Evolutionary conservation across 495 filamentous ascomycete species (phyloP), one percentile per base, ranked within the genome.

Genomic region (Penicillium robsamsonii): DNA sequence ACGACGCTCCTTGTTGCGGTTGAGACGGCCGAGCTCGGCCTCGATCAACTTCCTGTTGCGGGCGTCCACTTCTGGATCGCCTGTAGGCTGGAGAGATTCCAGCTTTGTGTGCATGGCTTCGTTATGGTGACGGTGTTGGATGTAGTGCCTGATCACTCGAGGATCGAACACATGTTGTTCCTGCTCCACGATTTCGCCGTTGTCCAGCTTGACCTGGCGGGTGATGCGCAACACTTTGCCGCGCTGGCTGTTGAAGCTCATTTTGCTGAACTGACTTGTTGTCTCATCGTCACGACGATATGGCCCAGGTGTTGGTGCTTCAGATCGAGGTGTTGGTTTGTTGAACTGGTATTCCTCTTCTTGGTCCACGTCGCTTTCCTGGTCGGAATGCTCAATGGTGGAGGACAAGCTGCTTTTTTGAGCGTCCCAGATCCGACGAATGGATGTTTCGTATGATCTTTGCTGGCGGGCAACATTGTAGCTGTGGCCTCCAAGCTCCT

Each of bases 391-490:
- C 58, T 87, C 85, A 15, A 83, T 67, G 1, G 72, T 81, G 8
- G 85, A 86, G 0, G 85, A 85, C 9, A 99, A 72, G 55, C 87
- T 93, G 22, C 81, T 77, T 64, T 87, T 87, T 69, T 99, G 94
- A 42, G 87, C 81, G 29, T 89, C 84, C 94, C 94, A 99, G 56
- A 97, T 96, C 17, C 85, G 82, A 20, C 84, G 84, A 54, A 97
- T 96, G 11, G 89, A 87, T 8, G 89, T 82, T 58, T 95, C 91
- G 70, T 99, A 99, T 40, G 87, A 84, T 47, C 82, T 83, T 65
- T 97, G 89, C 70, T 99, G 94, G 51, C 85, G 81, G 55, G 91
- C 91, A 53, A 99, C 94, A 61, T 99, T 99, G 75, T 99, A 99
- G 67, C 86, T 89, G 69, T 99, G 94, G 2, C 94, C 93, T 33